Percentiles rank a stretch among this genome's conserved stretches.
Conservation (phyloP, 352 stramenopile species). For the Globisporangium perplexum region DNA sequence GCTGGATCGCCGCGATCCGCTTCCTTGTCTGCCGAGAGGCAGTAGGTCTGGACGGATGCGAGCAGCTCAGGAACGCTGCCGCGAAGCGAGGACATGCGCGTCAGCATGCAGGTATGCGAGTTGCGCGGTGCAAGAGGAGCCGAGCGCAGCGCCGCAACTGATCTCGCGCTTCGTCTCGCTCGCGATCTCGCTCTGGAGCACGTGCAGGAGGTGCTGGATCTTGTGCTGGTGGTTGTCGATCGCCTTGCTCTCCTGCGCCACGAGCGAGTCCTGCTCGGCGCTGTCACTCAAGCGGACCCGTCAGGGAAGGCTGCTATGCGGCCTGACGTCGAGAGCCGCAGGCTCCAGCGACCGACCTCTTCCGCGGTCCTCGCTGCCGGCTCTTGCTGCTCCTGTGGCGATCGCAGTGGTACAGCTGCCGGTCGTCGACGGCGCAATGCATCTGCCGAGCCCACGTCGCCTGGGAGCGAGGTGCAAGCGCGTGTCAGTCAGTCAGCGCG, state of each 20-base stretch:
- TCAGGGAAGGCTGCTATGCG: not conserved
- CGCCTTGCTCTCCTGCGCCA: constrained; percentile 13
- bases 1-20: constrained; percentile 31
- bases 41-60: constrained; percentile 11
- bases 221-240: constrained; percentile 54
- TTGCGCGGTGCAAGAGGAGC: not conserved
- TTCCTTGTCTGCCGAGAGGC: constrained; percentile 30
- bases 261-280: constrained; percentile 1
- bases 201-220: constrained; percentile 45
- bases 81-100: not conserved
- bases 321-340: too few relatives aligned
- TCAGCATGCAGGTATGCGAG: not conserved
- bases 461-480: constrained; percentile 12
- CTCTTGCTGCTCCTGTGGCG: constrained; percentile 23
- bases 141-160: constrained; percentile 16
- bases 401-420: constrained; percentile 45
- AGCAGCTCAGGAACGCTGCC: constrained; percentile 19
- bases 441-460: constrained; percentile 27
- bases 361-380: constrained; percentile 2
- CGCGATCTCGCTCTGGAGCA: constrained; percentile 55
- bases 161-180: constrained; percentile 55
- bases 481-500: not conserved
- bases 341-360: not conserved
- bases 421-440: constrained; percentile 41
- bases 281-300: not conserved